These are phyloP conservation scores for Schoenoplectus tabernaemontani DNA, from an alignment of 202 grass and related monocot species.

Conservation along the genomic window DNA sequence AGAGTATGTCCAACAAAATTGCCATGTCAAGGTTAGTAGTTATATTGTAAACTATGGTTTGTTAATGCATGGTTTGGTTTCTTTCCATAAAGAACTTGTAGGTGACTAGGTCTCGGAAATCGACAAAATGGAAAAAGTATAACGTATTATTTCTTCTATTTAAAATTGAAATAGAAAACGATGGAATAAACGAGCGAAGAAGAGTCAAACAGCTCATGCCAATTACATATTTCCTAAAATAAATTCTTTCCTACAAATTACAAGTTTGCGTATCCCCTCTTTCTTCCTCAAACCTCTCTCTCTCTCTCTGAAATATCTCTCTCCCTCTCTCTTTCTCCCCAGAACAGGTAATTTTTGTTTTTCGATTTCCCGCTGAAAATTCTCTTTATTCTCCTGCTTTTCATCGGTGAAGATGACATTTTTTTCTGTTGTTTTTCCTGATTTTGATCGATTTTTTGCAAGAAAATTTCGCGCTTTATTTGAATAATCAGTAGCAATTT, in stretches of 20 bases:
- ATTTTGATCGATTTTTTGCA: background rate
- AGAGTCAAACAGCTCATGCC: conserved; percentile 26
- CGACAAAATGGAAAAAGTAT: background rate
- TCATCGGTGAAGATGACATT: too few relatives aligned
- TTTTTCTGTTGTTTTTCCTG: background rate
- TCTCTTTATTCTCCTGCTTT: background rate
- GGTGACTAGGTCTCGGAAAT: background rate
- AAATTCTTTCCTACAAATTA: background rate
- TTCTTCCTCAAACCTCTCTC: background rate
- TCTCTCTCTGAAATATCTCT: background rate
- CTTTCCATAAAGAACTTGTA: too few relatives aligned
- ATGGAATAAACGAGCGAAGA: conserved; percentile 14
- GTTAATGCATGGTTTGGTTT: too few relatives aligned
- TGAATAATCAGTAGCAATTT: background rate
- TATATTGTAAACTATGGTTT: background rate
- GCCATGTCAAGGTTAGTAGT: background rate
- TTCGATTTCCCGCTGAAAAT: background rate
- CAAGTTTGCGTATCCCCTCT: conserved; percentile 15
- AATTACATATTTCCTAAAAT: conserved; percentile 20
- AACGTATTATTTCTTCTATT: background rate
- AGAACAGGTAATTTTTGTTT: conserved; percentile 17
- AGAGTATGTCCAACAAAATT: background rate
- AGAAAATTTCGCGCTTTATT: background rate
- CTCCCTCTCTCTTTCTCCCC: background rate
- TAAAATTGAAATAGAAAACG: background rate